Base-by-base conservation (phyloP, 2,329 filamentous ascomycete genomes). In the Fusarium bulbicola region DNA sequence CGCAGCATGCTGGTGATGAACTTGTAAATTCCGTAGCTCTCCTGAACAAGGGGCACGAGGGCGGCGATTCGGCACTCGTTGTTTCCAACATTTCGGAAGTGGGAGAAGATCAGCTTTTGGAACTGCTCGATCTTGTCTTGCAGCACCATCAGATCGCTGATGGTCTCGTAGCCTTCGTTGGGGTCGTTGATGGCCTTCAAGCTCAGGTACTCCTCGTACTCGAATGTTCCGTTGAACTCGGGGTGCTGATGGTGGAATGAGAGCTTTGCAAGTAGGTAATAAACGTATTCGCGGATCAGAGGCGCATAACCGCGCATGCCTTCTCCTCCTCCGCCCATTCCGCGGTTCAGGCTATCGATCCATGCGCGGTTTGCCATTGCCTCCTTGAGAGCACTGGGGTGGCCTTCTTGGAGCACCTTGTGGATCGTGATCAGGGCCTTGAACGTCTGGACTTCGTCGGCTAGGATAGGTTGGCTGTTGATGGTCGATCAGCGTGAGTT, bases 1-100 rank as follows among this genome's bases (percentile, higher is more conserved):
- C 96, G 91, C 70, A 99, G 85, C 96, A 99, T 99, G 92, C 96
- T 99, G 0, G 96, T 99, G 74, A 98, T 95, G 82, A 99, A 99
- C 84, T 98, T 98, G 87, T 99, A 99, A 76, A 99, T 98, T 53
- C 96, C 96, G 83, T 98, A 99, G 81, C 95, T 98, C 85, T 99
- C 96, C 81, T 97, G 94, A 7, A 99, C 96, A 47, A 99, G 86
- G 6, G 95, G 94, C 28, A 98, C 95, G 59, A 99, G 85, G 3
- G 96, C 94, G 20, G 95, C 97, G 78, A 99, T 99, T 70, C 95
- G 90, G 82, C 95, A 98, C 82, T 99, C 96, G 79, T 98, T 99
- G 84, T 97, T 97, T 53, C 93, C 92, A 32, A 95, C 93, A 74
- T 92, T 91, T 68, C 95, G 92, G 84, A 99, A 98, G 83, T 98